A percentile compares a stretch with the other conserved stretches of the same genome.
Conservation (phyloP, 2,329 filamentous ascomycete species). For the Gnomoniopsis smithogilvyi region DNA sequence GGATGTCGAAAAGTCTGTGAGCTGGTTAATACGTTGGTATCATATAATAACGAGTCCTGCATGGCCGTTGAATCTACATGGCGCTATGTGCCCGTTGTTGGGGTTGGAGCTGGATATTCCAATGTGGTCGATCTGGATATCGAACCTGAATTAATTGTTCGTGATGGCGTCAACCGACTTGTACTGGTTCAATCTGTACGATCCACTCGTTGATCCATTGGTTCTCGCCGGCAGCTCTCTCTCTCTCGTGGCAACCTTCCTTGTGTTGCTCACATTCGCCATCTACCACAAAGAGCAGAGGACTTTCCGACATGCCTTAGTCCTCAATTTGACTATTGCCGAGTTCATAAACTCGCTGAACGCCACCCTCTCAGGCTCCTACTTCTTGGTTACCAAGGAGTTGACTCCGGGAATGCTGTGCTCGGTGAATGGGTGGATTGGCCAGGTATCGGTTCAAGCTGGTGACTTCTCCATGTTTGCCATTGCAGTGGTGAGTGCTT, state of each 20-base stretch:
- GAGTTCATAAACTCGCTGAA: conserved; percentile 40
- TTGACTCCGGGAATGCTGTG: conserved; percentile 31
- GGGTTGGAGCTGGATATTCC: background rate
- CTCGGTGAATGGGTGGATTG: conserved; percentile 40
- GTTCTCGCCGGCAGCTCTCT: conserved; percentile 1
- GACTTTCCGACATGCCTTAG: background rate
- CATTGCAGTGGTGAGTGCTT: conserved; percentile 34
- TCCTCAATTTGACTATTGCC: background rate
- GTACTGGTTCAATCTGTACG: background rate
- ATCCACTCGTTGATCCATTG: conserved; percentile 1
- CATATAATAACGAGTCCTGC: background rate
- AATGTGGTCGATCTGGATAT: background rate
- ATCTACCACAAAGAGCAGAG: background rate
- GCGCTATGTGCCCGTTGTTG: background rate
- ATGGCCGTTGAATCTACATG: background rate
- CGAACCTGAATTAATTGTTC: background rate
- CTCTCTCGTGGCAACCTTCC: background rate
- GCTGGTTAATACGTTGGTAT: background rate
- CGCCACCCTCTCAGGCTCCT: conserved; percentile 38
- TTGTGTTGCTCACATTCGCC: background rate
- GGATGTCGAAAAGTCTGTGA: background rate
- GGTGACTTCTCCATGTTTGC: conserved; percentile 41
- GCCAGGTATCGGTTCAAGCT: conserved; percentile 43
- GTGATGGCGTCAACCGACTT: background rate
- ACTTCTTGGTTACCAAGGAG: conserved; percentile 26